Evolutionary conservation across 768 basidiomycete species (phyloP).

Genomic region (Mycena vitilis): DNA sequence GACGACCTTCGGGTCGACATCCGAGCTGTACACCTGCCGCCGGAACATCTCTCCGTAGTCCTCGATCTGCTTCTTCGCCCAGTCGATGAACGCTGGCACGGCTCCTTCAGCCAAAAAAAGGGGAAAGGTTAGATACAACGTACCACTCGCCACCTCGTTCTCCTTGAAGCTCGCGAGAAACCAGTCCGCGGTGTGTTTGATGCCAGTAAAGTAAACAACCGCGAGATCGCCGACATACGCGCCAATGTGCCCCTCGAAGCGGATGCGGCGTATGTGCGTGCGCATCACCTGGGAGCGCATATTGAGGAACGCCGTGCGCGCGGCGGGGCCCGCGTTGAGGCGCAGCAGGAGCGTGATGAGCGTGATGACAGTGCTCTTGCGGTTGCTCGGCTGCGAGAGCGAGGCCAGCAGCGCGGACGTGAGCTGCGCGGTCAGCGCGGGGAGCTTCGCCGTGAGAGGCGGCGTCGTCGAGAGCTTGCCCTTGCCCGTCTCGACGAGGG

Average conservation of each 20-base stretch:
- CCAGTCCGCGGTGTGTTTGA: constrained; percentile 99
- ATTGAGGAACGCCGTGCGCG: constrained; percentile 84
- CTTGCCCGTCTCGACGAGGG: constrained; percentile 88
- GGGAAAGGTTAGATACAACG: constrained; percentile 43
- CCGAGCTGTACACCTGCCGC: constrained; percentile 91
- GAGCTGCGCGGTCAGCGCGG: constrained; percentile 73
- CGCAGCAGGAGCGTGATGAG: constrained; percentile 81
- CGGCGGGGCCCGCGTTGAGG: constrained; percentile 80
- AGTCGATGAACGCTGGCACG: constrained; percentile 86
- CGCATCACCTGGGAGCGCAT: constrained; percentile 82
- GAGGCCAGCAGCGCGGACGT: constrained; percentile 77
- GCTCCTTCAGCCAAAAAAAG: background rate
- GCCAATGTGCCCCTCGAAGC: constrained; percentile 88
- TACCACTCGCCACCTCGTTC: constrained; percentile 93
- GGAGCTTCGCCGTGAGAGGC: constrained; percentile 67
- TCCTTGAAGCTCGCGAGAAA: constrained; percentile 96
- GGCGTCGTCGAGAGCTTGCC: constrained; percentile 70
- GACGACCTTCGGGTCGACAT: constrained; percentile 75
- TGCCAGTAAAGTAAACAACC: constrained; percentile 90
- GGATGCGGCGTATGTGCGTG: constrained; percentile 85
- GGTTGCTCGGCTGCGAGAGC: constrained; percentile 79
- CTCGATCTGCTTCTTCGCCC: constrained; percentile 91
- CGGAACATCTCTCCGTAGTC: constrained; percentile 86
- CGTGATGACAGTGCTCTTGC: constrained; percentile 78
- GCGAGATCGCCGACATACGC: constrained; percentile 90